Evolutionary conservation across 2,329 filamentous ascomycete species (phyloP).

Genomic region (Berkeleyomyces rouxiae): DNA sequence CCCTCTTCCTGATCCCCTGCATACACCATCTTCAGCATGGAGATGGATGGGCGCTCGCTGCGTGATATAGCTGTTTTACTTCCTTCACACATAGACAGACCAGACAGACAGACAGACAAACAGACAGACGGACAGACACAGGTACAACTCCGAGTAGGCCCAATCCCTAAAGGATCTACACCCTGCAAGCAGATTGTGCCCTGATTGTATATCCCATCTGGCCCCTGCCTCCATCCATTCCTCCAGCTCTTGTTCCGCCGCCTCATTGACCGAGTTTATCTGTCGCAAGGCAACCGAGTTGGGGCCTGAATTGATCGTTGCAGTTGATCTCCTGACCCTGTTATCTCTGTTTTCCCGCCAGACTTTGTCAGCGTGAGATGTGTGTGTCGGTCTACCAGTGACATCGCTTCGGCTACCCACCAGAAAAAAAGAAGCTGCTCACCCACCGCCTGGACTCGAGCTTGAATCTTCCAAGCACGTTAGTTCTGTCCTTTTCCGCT

Average conservation of each 20-base stretch:
- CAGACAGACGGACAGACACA: too few species aligned
- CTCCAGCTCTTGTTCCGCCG: not conserved
- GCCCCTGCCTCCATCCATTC: slow-evolving; percentile 2
- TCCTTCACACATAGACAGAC: not conserved
- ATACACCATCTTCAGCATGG: not conserved
- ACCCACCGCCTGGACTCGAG: too few species aligned
- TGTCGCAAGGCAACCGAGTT: not conserved
- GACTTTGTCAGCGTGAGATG: not conserved
- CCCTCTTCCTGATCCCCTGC: not conserved
- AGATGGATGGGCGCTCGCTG: not conserved
- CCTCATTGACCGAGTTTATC: not conserved
- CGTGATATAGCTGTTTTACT: not conserved
- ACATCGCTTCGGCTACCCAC: too few species aligned
- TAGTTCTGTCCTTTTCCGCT: too few species aligned
- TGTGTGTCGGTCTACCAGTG: not conserved
- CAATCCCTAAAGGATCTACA: not conserved
- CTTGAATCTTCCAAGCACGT: too few species aligned
- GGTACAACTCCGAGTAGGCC: not conserved
- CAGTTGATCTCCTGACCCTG: not conserved
- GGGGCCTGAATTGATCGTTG: not conserved
- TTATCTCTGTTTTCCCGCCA: not conserved
- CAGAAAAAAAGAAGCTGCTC: too few species aligned
- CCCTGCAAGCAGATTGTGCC: not conserved
- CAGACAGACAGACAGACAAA: too few species aligned
- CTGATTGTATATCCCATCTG: not conserved